A percentile compares a stretch with the other conserved stretches of the same genome.
Conservation (phyloP, 495 filamentous ascomycete genomes). For the Podospora bellae-mahoneyi region DNA sequence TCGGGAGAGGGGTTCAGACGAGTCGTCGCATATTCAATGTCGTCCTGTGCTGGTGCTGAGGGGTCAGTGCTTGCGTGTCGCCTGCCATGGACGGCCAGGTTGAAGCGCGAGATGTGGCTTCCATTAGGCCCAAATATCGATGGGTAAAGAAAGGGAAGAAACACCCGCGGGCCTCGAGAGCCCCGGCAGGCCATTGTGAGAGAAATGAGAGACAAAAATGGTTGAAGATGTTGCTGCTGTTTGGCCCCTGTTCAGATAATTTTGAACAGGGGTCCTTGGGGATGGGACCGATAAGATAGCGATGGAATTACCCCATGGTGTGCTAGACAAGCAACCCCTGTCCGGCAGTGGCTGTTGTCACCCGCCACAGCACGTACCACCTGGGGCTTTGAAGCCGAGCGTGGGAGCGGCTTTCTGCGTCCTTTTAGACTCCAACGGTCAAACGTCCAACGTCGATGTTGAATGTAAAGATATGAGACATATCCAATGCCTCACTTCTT, state of each 20-base stretch:
- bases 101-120: slow-evolving; percentile 25
- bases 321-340: slow-evolving; percentile 1
- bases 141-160: slow-evolving; percentile 67
- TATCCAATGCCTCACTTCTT: background rate
- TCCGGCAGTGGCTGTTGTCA: slow-evolving; percentile 1
- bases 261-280: slow-evolving; percentile 14
- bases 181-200: slow-evolving; percentile 48
- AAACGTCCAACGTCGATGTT: background rate
- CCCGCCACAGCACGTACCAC: background rate
- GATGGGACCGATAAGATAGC: slow-evolving; percentile 22
- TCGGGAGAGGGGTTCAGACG: slow-evolving; percentile 75
- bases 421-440: background rate
- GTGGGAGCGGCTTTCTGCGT: slow-evolving; percentile 4
- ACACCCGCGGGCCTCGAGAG: slow-evolving; percentile 40
- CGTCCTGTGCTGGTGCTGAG: slow-evolving; percentile 20
- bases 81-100: slow-evolving; percentile 24
- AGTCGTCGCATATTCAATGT: slow-evolving; percentile 30
- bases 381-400: background rate
- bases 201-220: background rate
- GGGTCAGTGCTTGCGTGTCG: slow-evolving; percentile 26
- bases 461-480: background rate
- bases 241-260: slow-evolving; percentile 7
- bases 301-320: slow-evolving; percentile 13
- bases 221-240: background rate
- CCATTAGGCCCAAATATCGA: slow-evolving; percentile 44